Conservation (phyloP, 2,329 filamentous ascomycete species). For the Venturia pyrina region DNA sequence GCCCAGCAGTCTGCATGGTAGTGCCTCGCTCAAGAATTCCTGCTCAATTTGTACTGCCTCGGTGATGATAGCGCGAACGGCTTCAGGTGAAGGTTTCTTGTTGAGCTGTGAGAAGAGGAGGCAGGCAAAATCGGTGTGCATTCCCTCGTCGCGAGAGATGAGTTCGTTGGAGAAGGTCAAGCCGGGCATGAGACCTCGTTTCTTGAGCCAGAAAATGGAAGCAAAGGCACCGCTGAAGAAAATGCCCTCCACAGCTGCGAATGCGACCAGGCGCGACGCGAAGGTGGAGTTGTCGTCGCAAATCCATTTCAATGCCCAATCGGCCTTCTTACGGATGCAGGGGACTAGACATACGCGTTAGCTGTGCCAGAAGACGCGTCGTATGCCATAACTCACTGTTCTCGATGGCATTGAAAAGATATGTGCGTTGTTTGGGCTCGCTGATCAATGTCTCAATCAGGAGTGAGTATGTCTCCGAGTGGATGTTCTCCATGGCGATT, state of each 20-base stretch:
- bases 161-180: constrained; percentile 99
- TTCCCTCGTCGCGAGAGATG: constrained; percentile 97
- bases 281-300: constrained; percentile 88
- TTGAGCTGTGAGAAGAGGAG: constrained; percentile 95
- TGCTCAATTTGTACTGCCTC: constrained; percentile 93
- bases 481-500: constrained; percentile 99
- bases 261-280: constrained; percentile 88
- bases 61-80: constrained; percentile 79
- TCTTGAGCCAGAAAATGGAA: constrained; percentile 99
- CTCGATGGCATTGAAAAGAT: constrained; percentile 97
- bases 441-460: constrained; percentile 99
- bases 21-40: constrained; percentile 93
- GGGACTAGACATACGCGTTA: constrained; percentile 52
- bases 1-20: constrained; percentile 84
- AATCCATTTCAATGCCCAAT: constrained; percentile 96
- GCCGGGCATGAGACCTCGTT: constrained; percentile 97
- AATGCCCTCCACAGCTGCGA: constrained; percentile 96
- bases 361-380: constrained; percentile 15
- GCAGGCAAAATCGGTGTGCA: constrained; percentile 98
- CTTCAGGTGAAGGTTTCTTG: constrained; percentile 72
- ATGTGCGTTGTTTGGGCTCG: constrained; percentile 84
- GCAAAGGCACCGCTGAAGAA: constrained; percentile 99
- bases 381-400: constrained; percentile 54
- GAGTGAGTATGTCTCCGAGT: constrained; percentile 98
- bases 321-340: constrained; percentile 95